Conservation (phyloP, 2,329 filamentous ascomycete species). For the Domatiomyces catenatus region DNA sequence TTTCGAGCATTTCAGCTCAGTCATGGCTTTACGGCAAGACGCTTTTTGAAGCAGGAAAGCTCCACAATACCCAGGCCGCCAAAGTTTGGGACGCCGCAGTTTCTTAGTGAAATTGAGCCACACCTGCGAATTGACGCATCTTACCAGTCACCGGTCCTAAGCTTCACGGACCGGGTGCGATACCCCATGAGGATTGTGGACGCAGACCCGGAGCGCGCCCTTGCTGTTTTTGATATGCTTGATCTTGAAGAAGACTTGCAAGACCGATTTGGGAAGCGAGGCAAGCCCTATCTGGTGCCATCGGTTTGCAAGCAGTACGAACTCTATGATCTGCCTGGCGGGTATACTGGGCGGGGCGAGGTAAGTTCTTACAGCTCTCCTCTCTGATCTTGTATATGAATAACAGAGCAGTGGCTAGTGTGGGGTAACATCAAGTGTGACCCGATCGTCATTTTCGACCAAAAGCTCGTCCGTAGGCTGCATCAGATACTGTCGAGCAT, state of each 20-base stretch:
- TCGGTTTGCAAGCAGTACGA: constrained; percentile 2
- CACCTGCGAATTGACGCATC: constrained; percentile 5
- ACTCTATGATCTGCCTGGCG: constrained; percentile 1
- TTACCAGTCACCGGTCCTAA: constrained; percentile 7
- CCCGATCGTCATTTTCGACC: constrained; percentile 2
- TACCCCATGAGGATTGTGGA: constrained; percentile 4
- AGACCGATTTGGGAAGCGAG: not conserved
- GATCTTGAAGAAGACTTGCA: constrained; percentile 5
- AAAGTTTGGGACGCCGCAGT: not conserved
- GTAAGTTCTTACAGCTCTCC: not conserved
- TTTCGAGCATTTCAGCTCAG: constrained; percentile 5
- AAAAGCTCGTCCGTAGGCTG: constrained; percentile 1
- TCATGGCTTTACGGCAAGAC: constrained; percentile 4
- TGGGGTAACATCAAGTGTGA: constrained; percentile 6
- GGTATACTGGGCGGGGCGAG: constrained; percentile 8
- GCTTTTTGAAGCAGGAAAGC: not conserved
- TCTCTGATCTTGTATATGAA: not conserved
- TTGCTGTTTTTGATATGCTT: constrained; percentile 7
- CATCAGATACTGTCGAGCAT: not conserved
- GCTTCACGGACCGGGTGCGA: constrained; percentile 1
- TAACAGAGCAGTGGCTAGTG: constrained; percentile 4
- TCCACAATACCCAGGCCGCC: constrained; percentile 1
- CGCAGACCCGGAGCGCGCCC: not conserved
- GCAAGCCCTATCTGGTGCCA: constrained; percentile 6
- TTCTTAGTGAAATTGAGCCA: not conserved